These are phyloP conservation scores for Cyclotella atomus DNA, from an alignment of 108 stramenopile genomes.

Conservation along the genomic window DNA sequence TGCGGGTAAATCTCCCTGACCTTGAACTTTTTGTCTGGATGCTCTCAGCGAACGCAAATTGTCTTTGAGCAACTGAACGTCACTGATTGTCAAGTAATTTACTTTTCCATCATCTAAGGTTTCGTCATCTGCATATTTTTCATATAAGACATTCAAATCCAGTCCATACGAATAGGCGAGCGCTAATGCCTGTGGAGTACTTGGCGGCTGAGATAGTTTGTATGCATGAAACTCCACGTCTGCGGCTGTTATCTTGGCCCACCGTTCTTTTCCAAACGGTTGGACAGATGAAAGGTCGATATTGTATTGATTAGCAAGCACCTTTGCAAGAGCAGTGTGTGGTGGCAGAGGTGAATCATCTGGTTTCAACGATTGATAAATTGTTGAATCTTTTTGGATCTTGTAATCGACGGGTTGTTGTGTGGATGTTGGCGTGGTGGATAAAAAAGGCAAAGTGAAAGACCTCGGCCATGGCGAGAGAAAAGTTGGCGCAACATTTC, in stretches of 20 bases:
- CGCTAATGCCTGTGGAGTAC: constrained; percentile 39
- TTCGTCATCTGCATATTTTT: constrained; percentile 1
- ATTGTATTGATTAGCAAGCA: constrained; percentile 46
- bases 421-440: too few species aligned
- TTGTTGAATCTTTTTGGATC: not conserved
- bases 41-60: constrained; percentile 28
- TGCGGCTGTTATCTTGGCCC: constrained; percentile 37
- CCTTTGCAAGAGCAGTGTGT: constrained; percentile 45
- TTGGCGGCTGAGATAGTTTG: constrained; percentile 44
- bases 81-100: constrained; percentile 26
- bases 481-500: too few species aligned
- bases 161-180: constrained; percentile 37
- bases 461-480: too few species aligned
- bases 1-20: constrained; percentile 1
- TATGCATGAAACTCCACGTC: constrained; percentile 52
- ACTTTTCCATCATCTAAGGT: constrained; percentile 23
- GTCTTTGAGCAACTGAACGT: constrained; percentile 37
- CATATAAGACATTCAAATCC: constrained; percentile 38
- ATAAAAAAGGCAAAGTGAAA: too few species aligned
- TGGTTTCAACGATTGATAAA: constrained; percentile 2
- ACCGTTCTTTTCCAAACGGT: constrained; percentile 7
- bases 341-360: constrained; percentile 11
- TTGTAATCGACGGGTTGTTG: too few species aligned
- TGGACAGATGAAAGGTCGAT: constrained; percentile 36
- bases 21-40: constrained; percentile 10